Evolutionary conservation across 148 eudicot genomes (phyloP).

Genomic region (Gaultheria prostrata): DNA sequence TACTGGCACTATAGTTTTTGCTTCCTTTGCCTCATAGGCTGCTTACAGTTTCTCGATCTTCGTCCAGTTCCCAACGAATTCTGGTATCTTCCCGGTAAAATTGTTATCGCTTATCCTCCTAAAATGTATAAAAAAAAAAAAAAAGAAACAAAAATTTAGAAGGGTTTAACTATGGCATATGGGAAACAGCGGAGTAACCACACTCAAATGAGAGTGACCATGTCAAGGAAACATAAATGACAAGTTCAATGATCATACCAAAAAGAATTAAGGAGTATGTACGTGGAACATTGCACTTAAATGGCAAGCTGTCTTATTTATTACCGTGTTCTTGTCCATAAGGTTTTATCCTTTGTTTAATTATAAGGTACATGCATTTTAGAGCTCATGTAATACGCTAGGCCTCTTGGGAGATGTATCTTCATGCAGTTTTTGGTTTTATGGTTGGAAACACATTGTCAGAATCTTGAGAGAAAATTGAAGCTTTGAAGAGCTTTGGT

Average conservation of each 20-base stretch:
- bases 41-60: constrained; percentile 53
- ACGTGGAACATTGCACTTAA: not conserved
- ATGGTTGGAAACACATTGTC: not conserved
- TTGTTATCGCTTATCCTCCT: constrained; percentile 61
- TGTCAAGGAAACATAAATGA: not conserved
- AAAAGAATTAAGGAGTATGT: not conserved
- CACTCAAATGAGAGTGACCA: not conserved
- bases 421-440: not conserved
- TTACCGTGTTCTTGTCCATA: not conserved
- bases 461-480: not conserved
- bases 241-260: not conserved
- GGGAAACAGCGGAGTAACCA: not conserved
- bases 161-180: not conserved
- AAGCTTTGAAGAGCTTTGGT: not conserved
- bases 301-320: not conserved
- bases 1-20: not conserved
- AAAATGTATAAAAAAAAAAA: constrained; percentile 12
- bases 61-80: constrained; percentile 47
- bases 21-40: not conserved
- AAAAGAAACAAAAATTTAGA: constrained; percentile 11
- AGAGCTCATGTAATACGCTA: not conserved
- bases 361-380: not conserved
- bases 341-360: not conserved
- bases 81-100: constrained; percentile 51
- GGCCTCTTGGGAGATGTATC: not conserved